Conservation (phyloP, 1,284 basidiomycete genomes). For the Mycena citricolor region DNA sequence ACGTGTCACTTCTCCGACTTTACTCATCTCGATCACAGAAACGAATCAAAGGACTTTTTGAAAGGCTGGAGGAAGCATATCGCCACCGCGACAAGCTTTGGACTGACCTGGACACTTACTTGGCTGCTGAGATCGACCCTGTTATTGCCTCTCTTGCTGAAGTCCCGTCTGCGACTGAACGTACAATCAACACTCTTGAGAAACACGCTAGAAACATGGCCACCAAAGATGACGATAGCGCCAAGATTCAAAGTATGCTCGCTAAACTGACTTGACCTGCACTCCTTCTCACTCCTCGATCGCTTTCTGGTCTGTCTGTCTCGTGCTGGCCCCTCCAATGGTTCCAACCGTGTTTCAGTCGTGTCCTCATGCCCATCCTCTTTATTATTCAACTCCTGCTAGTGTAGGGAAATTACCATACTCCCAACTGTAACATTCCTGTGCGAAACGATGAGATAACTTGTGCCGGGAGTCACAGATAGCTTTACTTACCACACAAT, state of each 20-base stretch:
- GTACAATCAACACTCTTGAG: constrained; percentile 41
- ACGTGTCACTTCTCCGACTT: constrained; percentile 5
- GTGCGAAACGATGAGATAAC: background rate
- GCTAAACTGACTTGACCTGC: constrained; percentile 28
- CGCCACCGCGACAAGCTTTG: constrained; percentile 45
- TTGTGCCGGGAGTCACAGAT: constrained; percentile 1
- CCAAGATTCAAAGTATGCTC: constrained; percentile 35
- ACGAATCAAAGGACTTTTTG: constrained; percentile 35
- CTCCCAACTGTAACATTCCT: constrained; percentile 74
- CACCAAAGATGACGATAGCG: constrained; percentile 34
- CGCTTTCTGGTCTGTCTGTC: background rate
- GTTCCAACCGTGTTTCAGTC: too few species aligned
- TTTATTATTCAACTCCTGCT: background rate
- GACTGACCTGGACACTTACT: constrained; percentile 39
- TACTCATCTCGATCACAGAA: constrained; percentile 21
- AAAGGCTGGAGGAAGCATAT: constrained; percentile 46
- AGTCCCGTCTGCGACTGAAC: constrained; percentile 45
- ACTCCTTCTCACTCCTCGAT: background rate
- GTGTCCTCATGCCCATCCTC: too few species aligned
- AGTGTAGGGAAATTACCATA: constrained; percentile 51
- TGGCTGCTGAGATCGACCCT: constrained; percentile 43
- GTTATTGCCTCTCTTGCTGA: constrained; percentile 36
- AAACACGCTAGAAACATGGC: constrained; percentile 45
- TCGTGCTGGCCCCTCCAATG: too few species aligned
- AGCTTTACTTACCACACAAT: constrained; percentile 58